phyloP scores from a whole-genome alignment of 495 filamentous ascomycete species.

The Penicillium fimorum region DNA sequence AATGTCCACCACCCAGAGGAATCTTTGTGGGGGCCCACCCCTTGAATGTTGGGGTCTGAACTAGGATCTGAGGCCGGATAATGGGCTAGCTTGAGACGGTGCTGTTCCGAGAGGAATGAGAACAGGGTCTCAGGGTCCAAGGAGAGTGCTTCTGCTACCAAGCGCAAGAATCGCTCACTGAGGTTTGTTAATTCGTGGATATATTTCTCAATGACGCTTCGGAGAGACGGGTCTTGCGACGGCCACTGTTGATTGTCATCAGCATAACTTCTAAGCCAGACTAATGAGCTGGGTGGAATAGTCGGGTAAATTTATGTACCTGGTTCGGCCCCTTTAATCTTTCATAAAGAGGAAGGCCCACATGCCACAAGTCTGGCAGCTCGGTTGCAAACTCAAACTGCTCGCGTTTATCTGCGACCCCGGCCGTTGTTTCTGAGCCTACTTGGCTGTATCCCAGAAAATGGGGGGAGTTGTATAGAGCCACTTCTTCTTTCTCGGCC shows the following conservation, averaged over 20 bases:
- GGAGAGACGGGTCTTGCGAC: slow-evolving; percentile 18
- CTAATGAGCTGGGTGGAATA: not conserved
- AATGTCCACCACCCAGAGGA: slow-evolving; percentile 58
- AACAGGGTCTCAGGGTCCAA: slow-evolving; percentile 46
- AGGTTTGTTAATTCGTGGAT: slow-evolving; percentile 46
- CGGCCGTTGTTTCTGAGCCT: slow-evolving; percentile 51
- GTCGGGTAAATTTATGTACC: slow-evolving; percentile 5
- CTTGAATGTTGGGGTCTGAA: slow-evolving; percentile 29
- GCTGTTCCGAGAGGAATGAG: slow-evolving; percentile 51
- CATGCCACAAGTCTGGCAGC: slow-evolving; percentile 36
- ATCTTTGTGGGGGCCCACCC: slow-evolving; percentile 56
- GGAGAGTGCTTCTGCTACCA: slow-evolving; percentile 50
- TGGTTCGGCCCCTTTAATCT: slow-evolving; percentile 55
- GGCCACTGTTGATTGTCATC: slow-evolving; percentile 20
- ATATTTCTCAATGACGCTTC: slow-evolving; percentile 38
- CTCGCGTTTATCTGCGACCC: slow-evolving; percentile 48
- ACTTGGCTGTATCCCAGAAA: slow-evolving; percentile 54
- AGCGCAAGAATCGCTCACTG: slow-evolving; percentile 47
- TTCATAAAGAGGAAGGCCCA: slow-evolving; percentile 42
- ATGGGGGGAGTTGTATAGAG: slow-evolving; percentile 51
- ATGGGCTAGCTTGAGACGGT: slow-evolving; percentile 54
- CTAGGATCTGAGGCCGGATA: slow-evolving; percentile 37
- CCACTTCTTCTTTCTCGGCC: slow-evolving; percentile 38
- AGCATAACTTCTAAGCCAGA: not conserved
- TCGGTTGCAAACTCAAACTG: slow-evolving; percentile 58